Conservation (phyloP, 164 flowering plant species). For the grape (Vitis vinifera) region DNA sequence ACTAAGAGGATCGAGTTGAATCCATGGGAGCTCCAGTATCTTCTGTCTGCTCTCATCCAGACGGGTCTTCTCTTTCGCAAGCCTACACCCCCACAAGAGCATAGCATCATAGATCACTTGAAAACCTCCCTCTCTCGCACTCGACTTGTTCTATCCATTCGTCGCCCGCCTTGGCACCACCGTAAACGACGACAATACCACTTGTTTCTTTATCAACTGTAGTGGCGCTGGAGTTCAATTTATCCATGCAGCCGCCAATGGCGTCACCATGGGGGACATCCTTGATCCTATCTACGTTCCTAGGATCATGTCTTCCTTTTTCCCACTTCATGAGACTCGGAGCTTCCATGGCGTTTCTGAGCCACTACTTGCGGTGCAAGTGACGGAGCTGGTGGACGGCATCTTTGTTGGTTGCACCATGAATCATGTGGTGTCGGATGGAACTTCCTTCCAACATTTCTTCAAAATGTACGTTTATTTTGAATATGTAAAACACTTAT, state of each 20-base stretch:
- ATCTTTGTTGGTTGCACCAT: slow-evolving; percentile 3
- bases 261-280: slow-evolving; percentile 33
- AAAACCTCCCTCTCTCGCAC: slow-evolving; percentile 18
- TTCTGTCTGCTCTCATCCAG: slow-evolving; percentile 20
- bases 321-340: slow-evolving; percentile 16
- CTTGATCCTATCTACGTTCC: slow-evolving; percentile 27
- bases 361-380: slow-evolving; percentile 27
- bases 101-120: no score
- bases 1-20: no score
- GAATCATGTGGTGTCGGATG: slow-evolving; percentile 37
- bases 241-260: slow-evolving; percentile 37
- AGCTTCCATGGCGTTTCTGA: slow-evolving; percentile 30
- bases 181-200: slow-evolving; percentile 16
- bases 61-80: slow-evolving; percentile 31
- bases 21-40: neutral
- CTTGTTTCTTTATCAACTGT: slow-evolving; percentile 30
- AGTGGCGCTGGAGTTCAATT: slow-evolving; percentile 42
- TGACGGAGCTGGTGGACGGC: no score
- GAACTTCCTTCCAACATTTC: slow-evolving; percentile 39
- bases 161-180: slow-evolving; percentile 38
- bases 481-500: no score
- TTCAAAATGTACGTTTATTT: no score
- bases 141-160: slow-evolving; percentile 29
- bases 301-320: slow-evolving; percentile 26
- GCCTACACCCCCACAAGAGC: slow-evolving; percentile 6